Percentiles rank a stretch among this genome's conserved stretches.
These are phyloP conservation scores for Xylariaceae sp. DNA, from an alignment of 2,329 filamentous ascomycete species.

Conservation along the genomic window DNA sequence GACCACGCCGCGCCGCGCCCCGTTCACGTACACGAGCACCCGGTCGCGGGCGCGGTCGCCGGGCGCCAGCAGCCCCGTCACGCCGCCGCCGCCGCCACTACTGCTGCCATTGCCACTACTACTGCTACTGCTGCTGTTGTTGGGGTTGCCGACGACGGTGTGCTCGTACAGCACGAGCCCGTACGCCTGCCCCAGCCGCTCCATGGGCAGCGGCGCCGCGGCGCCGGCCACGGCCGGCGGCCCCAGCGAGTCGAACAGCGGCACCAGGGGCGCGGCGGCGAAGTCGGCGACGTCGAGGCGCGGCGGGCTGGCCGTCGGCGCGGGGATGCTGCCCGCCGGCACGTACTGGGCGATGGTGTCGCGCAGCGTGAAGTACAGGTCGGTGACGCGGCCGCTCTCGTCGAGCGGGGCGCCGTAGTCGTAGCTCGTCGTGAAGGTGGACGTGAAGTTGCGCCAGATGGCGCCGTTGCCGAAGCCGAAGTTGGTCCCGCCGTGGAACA, in stretches of 20 bases:
- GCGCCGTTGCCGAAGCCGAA: slow-evolving; percentile 41
- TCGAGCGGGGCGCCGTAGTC: slow-evolving; percentile 44
- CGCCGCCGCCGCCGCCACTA: too few species aligned
- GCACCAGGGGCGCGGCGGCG: slow-evolving; percentile 26
- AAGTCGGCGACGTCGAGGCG: slow-evolving; percentile 28
- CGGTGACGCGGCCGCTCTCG: slow-evolving; percentile 38
- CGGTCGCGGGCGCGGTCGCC: slow-evolving; percentile 39
- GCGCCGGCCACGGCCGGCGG: slow-evolving; percentile 12
- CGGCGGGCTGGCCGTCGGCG: slow-evolving; percentile 25
- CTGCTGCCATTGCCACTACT: too few species aligned
- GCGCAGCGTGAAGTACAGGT: slow-evolving; percentile 34
- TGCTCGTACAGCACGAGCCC: slow-evolving; percentile 38
- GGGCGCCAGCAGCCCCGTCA: slow-evolving; percentile 27
- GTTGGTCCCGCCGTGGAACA: slow-evolving; percentile 47
- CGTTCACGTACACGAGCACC: slow-evolving; percentile 40
- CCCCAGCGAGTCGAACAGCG: slow-evolving; percentile 30
- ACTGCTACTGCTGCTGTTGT: too few species aligned
- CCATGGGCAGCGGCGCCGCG: slow-evolving; percentile 33
- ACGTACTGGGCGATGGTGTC: slow-evolving; percentile 31
- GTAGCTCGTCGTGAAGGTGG: slow-evolving; percentile 37
- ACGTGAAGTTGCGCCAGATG: slow-evolving; percentile 32
- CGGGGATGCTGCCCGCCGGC: slow-evolving; percentile 28
- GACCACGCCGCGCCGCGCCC: slow-evolving; percentile 32
- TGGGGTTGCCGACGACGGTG: slow-evolving; percentile 13
- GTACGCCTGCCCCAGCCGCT: slow-evolving; percentile 34